These are phyloP conservation scores for Rhizopogon sp. DNA, from an alignment of 768 basidiomycete species.

Conservation along the genomic window DNA sequence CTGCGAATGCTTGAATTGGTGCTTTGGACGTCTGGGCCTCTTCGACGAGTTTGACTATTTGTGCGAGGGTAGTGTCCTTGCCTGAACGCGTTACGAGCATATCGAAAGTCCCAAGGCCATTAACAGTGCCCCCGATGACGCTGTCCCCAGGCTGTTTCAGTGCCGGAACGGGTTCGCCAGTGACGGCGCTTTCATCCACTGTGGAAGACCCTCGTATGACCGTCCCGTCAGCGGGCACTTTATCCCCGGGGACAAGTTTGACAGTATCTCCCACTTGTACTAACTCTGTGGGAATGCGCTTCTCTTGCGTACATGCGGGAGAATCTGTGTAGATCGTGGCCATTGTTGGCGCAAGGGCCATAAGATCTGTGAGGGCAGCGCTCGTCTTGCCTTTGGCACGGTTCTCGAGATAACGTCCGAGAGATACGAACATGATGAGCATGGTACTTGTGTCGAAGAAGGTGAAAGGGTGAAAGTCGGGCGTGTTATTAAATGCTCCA, in stretches of 20 bases:
- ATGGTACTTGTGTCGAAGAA: constrained; percentile 99
- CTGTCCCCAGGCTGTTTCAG: constrained; percentile 77
- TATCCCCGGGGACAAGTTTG: constrained; percentile 95
- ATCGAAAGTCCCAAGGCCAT: constrained; percentile 95
- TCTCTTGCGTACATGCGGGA: constrained; percentile 75
- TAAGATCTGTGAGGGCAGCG: constrained; percentile 92
- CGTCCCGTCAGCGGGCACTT: constrained; percentile 92
- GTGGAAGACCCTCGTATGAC: constrained; percentile 83
- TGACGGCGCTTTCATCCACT: constrained; percentile 94
- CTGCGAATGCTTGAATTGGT: constrained; percentile 96
- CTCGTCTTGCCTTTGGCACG: constrained; percentile 96
- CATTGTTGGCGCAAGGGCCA: constrained; percentile 93
- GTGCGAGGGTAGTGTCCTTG: constrained; percentile 91
- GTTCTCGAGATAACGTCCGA: constrained; percentile 95
- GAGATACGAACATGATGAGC: constrained; percentile 95
- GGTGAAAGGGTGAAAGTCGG: constrained; percentile 72
- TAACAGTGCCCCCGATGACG: constrained; percentile 96
- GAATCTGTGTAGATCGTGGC: constrained; percentile 92
- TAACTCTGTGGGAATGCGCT: constrained; percentile 89
- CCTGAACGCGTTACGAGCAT: constrained; percentile 95
- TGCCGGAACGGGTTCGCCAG: constrained; percentile 89
- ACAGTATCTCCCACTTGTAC: constrained; percentile 91
- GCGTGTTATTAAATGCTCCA: constrained; percentile 58
- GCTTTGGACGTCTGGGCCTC: constrained; percentile 98
- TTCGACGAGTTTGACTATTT: constrained; percentile 95